Base-by-base conservation (phyloP, 768 basidiomycete genomes). In the Phallus indusiatus region DNA sequence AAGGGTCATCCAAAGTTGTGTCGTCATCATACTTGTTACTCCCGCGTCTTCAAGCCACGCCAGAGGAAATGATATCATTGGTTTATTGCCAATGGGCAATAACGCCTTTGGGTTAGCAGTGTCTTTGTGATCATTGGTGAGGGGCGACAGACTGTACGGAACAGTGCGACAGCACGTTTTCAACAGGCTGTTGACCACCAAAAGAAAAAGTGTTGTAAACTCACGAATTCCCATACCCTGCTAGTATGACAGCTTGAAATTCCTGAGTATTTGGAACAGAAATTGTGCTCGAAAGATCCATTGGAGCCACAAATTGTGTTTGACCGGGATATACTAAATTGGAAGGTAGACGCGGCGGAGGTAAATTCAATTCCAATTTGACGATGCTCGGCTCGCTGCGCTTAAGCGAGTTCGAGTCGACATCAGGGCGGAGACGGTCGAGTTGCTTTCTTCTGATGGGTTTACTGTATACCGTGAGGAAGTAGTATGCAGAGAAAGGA, bases 201-300 rank as follows among this genome's bases (percentile, higher is more conserved):
- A 28, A 46, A 54, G 10, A 53, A 18, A n/a, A 51, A 68, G 18
- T 46, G 1, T 51, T n/a, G 7, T 28, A n/a, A n/a, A 68, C 84
- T 70, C 72, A 90, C 94, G 87, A 86, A 66, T 88, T 85, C n/a
- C 94, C 94, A 73, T 92, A 92, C 35, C 94, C 94, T 28, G 91
- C 88, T 12, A 96, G 78, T 24, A 96, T 75, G 18, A 97, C 83
- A 0, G 90, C 94, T 54, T 89, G 81, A 69, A 96, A 96, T 70
- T 96, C 94, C 46, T 69, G 68, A 5, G 35, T 55, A 14, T 51
- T 53, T 18, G 55, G 20, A 24, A 51, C 33, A 2, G 36, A 47
- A 42, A 34, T 56, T 18, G 60, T 50, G 7, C 47, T 50, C 24
- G 60, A 34, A 42, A 61, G 56, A 24, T 55, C 55, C 60, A 61